A percentile compares a stretch with the other conserved stretches of the same genome.
These are phyloP conservation scores for Starmerella bacillaris DNA, from an alignment of 805 yeast genomes.

Conservation along the genomic window DNA sequence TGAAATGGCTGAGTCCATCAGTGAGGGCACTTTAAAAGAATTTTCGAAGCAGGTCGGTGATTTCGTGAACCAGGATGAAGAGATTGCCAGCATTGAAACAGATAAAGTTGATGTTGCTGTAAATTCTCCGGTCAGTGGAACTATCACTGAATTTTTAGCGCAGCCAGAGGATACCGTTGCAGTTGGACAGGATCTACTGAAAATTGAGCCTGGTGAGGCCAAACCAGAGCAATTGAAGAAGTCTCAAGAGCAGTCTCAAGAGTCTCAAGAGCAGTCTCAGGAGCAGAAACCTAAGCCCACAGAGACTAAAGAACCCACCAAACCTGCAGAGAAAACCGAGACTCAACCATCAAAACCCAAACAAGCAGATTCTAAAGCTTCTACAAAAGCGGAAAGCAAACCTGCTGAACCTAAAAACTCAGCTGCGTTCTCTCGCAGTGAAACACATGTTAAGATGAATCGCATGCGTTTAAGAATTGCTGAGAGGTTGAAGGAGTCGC, in stretches of 20 bases:
- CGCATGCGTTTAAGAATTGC: slow-evolving; percentile 98
- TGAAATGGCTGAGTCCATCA: slow-evolving; percentile 95
- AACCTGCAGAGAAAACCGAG: background rate
- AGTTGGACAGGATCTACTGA: slow-evolving; percentile 83
- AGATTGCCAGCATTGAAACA: slow-evolving; percentile 91
- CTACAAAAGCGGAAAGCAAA: slow-evolving; percentile 12
- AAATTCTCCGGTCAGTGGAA: slow-evolving; percentile 84
- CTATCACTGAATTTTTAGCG: slow-evolving; percentile 65
- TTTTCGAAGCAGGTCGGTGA: slow-evolving; percentile 59
- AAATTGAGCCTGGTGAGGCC: slow-evolving; percentile 63
- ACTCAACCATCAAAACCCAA: background rate
- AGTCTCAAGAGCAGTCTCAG: slow-evolving; percentile 17
- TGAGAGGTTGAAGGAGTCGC: slow-evolving; percentile 97
- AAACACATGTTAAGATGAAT: slow-evolving; percentile 92
- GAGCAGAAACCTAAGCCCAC: background rate
- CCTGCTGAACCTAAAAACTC: slow-evolving; percentile 22
- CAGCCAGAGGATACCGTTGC: slow-evolving; percentile 80
- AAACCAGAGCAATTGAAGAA: slow-evolving; percentile 22
- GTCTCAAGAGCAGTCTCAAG: slow-evolving; percentile 18
- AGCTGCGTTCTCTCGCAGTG: slow-evolving; percentile 50
- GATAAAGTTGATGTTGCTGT: slow-evolving; percentile 97
- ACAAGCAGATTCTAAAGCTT: slow-evolving; percentile 1
- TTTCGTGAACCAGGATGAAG: slow-evolving; percentile 68
- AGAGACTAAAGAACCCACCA: background rate
- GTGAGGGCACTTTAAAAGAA: slow-evolving; percentile 80